Evolutionary conservation across 345 rosid genomes (phyloP).

Genomic region (Camelina laxa): DNA sequence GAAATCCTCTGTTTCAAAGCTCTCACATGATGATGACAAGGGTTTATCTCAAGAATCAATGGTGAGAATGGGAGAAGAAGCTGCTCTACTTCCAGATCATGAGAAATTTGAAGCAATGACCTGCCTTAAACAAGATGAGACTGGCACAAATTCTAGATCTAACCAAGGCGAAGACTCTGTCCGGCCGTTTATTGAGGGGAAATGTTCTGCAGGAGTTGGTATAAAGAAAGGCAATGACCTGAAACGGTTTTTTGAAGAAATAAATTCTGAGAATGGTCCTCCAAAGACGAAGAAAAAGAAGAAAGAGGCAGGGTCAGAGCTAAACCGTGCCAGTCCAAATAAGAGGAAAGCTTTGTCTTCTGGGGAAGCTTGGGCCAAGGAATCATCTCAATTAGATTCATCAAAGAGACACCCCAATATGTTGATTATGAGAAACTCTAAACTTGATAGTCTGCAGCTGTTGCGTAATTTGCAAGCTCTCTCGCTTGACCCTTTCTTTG

Average conservation of each 20-base stretch:
- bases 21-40: conserved; percentile 38
- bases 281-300: conserved; percentile 51
- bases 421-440: conserved; percentile 40
- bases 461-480: conserved; percentile 68
- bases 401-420: conserved; percentile 48
- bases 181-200: conserved; percentile 42
- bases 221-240: conserved; percentile 54
- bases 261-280: conserved; percentile 44
- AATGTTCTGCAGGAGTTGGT: conserved; percentile 46
- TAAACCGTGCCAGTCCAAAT: conserved; percentile 46
- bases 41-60: conserved; percentile 26
- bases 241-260: conserved; percentile 51
- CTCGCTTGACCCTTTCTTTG: conserved; percentile 74
- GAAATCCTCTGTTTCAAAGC: conserved; percentile 37
- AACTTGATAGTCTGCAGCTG: conserved; percentile 52
- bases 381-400: conserved; percentile 38
- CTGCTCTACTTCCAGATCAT: conserved; percentile 34
- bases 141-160: conserved; percentile 27
- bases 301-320: conserved; percentile 50
- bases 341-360: conserved; percentile 52
- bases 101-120: conserved; percentile 39
- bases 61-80: conserved; percentile 30
- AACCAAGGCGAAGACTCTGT: conserved; percentile 49
- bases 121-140: conserved; percentile 45
- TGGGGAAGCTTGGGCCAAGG: conserved; percentile 49